Percentiles rank a stretch among this genome's conserved stretches.
phyloP scores from a whole-genome alignment of 441 rosid species.

The Rhodomyrtus psidioides region DNA sequence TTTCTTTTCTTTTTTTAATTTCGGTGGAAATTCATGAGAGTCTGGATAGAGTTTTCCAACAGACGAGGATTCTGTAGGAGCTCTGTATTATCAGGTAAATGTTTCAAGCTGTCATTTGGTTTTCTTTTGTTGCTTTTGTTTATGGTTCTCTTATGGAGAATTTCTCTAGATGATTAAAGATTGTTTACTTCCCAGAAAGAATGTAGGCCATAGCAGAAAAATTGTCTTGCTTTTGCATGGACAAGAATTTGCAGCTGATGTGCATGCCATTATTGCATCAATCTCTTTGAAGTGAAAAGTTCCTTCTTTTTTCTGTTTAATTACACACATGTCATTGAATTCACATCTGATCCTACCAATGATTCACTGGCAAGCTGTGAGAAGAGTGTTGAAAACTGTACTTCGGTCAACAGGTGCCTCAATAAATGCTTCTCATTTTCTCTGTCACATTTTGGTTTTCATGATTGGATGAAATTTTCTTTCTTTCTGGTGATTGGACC shows the following conservation, averaged over 20 bases:
- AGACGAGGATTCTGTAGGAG: background rate
- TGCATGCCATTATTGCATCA: background rate
- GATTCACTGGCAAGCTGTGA: background rate
- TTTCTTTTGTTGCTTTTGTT: background rate
- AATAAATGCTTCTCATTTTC: background rate
- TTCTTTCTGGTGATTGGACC: background rate
- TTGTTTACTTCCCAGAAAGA: background rate
- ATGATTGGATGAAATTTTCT: background rate
- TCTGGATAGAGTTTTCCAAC: background rate
- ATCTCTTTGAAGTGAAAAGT: background rate
- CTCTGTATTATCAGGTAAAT: background rate
- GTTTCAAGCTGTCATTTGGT: background rate
- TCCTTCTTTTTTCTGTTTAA: background rate
- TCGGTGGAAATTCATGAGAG: background rate
- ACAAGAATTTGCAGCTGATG: background rate
- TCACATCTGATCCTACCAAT: background rate
- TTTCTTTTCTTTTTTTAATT: background rate
- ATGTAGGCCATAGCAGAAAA: background rate
- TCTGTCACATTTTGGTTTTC: background rate
- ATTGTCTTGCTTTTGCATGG: background rate
- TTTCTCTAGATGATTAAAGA: background rate
- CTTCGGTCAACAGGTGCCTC: background rate
- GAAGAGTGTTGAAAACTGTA: background rate
- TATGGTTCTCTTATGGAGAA: background rate
- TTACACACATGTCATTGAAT: background rate